Conservation (phyloP, 306 rosid species). For the Casuarina equisetifolia region DNA sequence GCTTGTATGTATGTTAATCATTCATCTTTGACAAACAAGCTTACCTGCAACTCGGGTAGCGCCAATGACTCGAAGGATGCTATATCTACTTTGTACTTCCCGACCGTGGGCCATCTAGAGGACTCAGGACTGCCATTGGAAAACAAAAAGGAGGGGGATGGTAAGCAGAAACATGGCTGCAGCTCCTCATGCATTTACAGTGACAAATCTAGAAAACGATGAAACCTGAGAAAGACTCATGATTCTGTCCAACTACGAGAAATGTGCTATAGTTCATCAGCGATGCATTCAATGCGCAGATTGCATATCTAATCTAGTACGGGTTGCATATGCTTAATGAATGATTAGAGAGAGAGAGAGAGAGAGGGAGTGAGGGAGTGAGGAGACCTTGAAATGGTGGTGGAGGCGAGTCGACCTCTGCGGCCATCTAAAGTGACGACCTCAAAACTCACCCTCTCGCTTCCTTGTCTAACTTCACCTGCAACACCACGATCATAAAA, state of each 20-base stretch:
- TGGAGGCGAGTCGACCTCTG: slow-evolving; percentile 62
- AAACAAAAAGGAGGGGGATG: not conserved
- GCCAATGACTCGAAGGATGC: slow-evolving; percentile 76
- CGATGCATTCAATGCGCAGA: not conserved
- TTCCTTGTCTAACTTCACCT: slow-evolving; percentile 68
- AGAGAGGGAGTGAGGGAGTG: not conserved
- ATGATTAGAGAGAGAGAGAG: not conserved
- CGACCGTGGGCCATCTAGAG: slow-evolving; percentile 77
- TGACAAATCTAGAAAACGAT: not conserved
- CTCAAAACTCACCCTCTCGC: slow-evolving; percentile 70
- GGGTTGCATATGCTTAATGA: too few relatives aligned
- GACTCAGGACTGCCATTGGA: slow-evolving; percentile 58
- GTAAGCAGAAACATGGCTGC: not conserved
- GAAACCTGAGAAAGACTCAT: not conserved
- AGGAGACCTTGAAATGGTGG: slow-evolving; percentile 54
- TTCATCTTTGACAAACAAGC: slow-evolving; percentile 19
- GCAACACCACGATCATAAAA: slow-evolving; percentile 12
- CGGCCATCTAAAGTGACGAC: slow-evolving; percentile 81
- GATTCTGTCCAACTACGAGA: not conserved
- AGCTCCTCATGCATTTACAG: not conserved
- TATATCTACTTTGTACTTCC: slow-evolving; percentile 71
- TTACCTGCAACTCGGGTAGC: slow-evolving; percentile 81
- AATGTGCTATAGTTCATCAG: not conserved
- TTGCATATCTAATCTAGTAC: too few relatives aligned
- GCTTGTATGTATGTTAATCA: not conserved